Evolutionary conservation across 2,329 filamentous ascomycete species (phyloP), one percentile per base, ranked within the genome.

Genomic region (Torrubiella hemipterigena): DNA sequence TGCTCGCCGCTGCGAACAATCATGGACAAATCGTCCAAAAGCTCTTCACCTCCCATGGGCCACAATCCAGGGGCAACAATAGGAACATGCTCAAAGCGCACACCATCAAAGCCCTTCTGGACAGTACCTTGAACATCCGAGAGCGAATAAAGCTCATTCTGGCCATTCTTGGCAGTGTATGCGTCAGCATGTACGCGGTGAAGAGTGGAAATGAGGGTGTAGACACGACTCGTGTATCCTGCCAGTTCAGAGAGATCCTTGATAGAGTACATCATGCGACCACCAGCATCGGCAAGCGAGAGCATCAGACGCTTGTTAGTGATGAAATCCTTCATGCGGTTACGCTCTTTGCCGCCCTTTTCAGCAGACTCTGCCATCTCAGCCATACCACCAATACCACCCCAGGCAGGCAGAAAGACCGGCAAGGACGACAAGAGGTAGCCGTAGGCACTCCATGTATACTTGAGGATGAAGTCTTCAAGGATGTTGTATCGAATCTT

Each of bases 201-300:
- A 17, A 98, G 70, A 0, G 91, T 94, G 27, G 86, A 89, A 48
- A 98, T 93, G 24, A 98, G 69, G 9, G 86, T 93, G 60, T 95
- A 98, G 10, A 98, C 87, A 27, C 91, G 77, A 36, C 85, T 94
- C 1, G 91, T 98, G 59, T 96, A 93, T 15, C 91, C 91, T 5
- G 91, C 91, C 20, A 98, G 67, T 52, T 98, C 91, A 2, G 87
- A 87, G 21, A 98, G 73, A 49, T 98, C 93, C 58, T 98, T 98
- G 65, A 98, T 93, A 39, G 83, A 91, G 63, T 98, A 98, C 91
- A 98, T 98, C 85, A 98, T 95, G 28, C 91, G 74, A 17, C 89
- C 89, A 36, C 91, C 91, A 2, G 91, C 91, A 56, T 98, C 91
- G 8, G 91, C 91, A 22, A 98, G 71, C 12, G 89, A 96, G 19